Evolutionary conservation across 2,329 filamentous ascomycete species (phyloP), one percentile per base, ranked within the genome.

Genomic region (Aureobasidium sp.): DNA sequence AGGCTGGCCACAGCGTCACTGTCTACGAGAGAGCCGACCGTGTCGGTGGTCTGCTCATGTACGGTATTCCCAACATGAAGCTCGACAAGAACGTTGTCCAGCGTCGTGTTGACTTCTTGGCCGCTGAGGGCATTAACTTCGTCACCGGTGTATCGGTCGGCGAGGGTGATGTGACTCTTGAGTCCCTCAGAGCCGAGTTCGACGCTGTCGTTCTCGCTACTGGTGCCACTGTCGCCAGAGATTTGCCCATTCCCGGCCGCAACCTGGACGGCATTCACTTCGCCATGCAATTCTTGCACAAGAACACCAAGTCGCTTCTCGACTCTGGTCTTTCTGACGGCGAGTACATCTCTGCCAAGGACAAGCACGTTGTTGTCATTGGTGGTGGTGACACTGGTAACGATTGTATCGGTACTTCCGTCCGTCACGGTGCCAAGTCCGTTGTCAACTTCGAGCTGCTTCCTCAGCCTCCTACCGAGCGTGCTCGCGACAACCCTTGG

Each of bases 31-130:
- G 93, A 66, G 85, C 91, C 63, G 93, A 97, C 73, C 90, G 93
- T 66, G 80, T 88, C 62, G 93, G 93, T 77, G 93, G 93, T 75
- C 82, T 97, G 61, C 84, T 97, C 70, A 97, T 97, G 93, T 97
- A 97, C 73, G 93, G 93, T 68, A 97, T 97, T 68, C 93, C 93
- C 67, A 97, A 97, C 81, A 97, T 97, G 93, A 97, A 97, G 81
- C 88, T 97, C 45, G 93, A 97, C 80, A 97, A 97, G 83, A 91
- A 91, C 72, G 87, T 97, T 66, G 93, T 97, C 64, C 93, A 97
- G 81, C 89, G 93, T 58, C 89, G 93, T 74, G 91, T 94, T 53
- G 90, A 97, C 76, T 91, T 97, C 76, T 93, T 97, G 90, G 90
- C 89, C 59, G 84, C 86, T 3, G 93, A 97, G 77, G 93, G 93